Conservation (phyloP, 2,329 filamentous ascomycete species). For the Colletotrichum simmondsii region DNA sequence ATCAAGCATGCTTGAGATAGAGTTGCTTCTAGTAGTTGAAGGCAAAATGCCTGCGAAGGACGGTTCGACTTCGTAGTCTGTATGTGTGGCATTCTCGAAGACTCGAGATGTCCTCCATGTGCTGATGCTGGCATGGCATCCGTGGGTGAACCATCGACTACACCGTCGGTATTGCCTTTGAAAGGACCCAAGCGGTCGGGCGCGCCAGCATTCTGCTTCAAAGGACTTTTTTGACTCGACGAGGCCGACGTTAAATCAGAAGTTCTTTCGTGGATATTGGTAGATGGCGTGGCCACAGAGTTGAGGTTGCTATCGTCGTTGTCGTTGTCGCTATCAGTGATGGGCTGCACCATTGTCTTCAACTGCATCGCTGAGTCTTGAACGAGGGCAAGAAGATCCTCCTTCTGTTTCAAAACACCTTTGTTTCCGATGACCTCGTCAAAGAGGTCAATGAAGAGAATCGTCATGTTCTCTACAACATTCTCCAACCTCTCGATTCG, state of each 20-base stretch:
- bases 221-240: too few relatives aligned
- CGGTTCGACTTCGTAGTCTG: too few relatives aligned
- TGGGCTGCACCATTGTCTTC: background rate
- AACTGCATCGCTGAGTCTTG: background rate
- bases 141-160: too few relatives aligned
- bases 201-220: too few relatives aligned
- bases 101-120: too few relatives aligned
- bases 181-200: too few relatives aligned
- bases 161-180: too few relatives aligned
- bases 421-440: background rate
- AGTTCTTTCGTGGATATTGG: background rate
- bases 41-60: background rate
- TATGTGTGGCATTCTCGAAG: too few relatives aligned
- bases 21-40: background rate
- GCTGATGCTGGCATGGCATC: too few relatives aligned
- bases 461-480: background rate
- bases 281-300: background rate
- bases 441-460: background rate
- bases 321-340: background rate
- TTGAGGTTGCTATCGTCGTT: too few relatives aligned
- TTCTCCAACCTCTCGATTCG: background rate
- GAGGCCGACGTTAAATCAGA: too few relatives aligned
- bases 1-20: background rate
- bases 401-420: background rate
- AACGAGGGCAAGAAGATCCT: background rate